Evolutionary conservation across 768 basidiomycete genomes (phyloP), one percentile per base, ranked within the genome.

Genomic region (Daedalea quercina): DNA sequence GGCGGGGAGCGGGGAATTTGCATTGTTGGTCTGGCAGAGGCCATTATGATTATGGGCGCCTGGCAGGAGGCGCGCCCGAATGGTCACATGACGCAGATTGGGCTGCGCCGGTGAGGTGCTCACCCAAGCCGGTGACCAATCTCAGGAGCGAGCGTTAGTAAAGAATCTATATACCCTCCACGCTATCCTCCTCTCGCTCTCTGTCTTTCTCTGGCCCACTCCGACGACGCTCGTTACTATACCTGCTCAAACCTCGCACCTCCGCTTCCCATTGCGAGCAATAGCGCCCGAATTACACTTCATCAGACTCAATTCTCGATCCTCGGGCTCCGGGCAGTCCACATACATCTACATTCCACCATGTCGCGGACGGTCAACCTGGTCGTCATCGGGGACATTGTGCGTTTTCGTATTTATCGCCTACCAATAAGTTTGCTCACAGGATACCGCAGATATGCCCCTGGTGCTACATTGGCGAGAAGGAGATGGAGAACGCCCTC

Each of bases 391-490:
- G 68, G 66, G 28, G 70, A 71, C 58, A 63, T 69, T 22, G 70
- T 71, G 54, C 61, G 70, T 64, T 42, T 51, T 23, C 46, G 28
- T n/a, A 17, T 17, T 28, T 23, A 57, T n/a, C 51, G 52, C 47
- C 23, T 24, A 19, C 26, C 20, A 42, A 9, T 35, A 20, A 22
- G 19, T 15, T 17, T n/a, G 23, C 49, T 51, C n/a, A 52, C 42
- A 22, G 20, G 40, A 15, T 44, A 40, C n/a, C 51, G 20, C 54
- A 71, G 70, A 60, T 57, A 17, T 74, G 72, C 50, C 71, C 71
- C 42, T 74, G 70, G 72, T 75, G 73, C 62, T 74, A 69, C 63
- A 68, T 74, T 56, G 72, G 69, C 31, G 65, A 68, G 57, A 65
- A 65, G 53, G 74, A 74, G 56, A 62, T 76, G 51, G 61, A 69